Percentiles rank a stretch among this genome's conserved stretches.
phyloP scores from a whole-genome alignment of 1,284 basidiomycete genomes.

The Papiliotrema laurentii region DNA sequence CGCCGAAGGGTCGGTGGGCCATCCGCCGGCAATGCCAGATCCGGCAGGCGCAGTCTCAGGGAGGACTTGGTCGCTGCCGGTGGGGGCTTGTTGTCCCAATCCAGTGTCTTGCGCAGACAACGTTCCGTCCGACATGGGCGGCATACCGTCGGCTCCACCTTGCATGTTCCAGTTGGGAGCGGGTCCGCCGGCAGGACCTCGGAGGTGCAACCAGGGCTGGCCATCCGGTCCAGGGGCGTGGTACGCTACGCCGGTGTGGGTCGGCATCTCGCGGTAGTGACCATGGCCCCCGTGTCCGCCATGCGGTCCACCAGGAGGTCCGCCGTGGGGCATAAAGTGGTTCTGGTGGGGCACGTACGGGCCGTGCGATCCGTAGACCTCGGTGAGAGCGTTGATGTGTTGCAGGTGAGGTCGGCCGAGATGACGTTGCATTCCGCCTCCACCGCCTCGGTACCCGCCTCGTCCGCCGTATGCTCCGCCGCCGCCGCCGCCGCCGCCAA shows the following conservation, averaged over 20 bases:
- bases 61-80: neutral
- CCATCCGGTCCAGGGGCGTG: constrained; percentile 45
- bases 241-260: constrained; percentile 42
- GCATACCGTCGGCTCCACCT: neutral
- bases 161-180: constrained; percentile 35
- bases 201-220: constrained; percentile 45
- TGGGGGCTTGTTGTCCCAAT: neutral
- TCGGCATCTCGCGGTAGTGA: constrained; percentile 19
- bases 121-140: neutral
- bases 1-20: neutral
- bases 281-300: constrained; percentile 3
- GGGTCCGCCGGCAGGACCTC: constrained; percentile 34
- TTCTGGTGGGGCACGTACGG: constrained; percentile 31
- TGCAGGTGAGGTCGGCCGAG: constrained; percentile 47
- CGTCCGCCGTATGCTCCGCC: constrained; percentile 39
- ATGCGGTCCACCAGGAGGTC: constrained; percentile 7
- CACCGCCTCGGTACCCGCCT: constrained; percentile 37
- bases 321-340: constrained; percentile 21
- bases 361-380: constrained; percentile 45
- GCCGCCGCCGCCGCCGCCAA: constrained; percentile 49
- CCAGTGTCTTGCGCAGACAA: constrained; percentile 5
- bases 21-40: neutral
- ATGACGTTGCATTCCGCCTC: constrained; percentile 28
- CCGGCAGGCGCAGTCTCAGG: constrained; percentile 1
- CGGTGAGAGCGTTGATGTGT: constrained; percentile 49